These are phyloP conservation scores for Penicillium sp. DNA, from an alignment of 2,329 filamentous ascomycete species.

Conservation along the genomic window DNA sequence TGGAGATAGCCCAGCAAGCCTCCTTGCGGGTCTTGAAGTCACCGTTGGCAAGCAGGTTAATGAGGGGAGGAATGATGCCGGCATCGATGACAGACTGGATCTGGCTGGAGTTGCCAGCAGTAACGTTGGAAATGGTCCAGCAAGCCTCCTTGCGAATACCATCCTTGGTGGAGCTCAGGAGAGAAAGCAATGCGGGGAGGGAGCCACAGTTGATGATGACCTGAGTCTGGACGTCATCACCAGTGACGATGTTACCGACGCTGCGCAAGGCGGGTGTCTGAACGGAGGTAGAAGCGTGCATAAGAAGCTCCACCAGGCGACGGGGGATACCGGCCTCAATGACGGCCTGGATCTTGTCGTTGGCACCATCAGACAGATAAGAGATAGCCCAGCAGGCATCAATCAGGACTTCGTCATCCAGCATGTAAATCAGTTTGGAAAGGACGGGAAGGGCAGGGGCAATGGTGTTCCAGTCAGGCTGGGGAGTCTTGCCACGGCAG, in stretches of 20 bases:
- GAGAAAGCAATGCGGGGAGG: slow-evolving; percentile 83
- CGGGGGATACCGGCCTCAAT: slow-evolving; percentile 98
- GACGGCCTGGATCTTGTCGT: slow-evolving; percentile 98
- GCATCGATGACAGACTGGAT: slow-evolving; percentile 96
- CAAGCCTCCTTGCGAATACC: slow-evolving; percentile 98
- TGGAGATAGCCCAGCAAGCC: slow-evolving; percentile 99
- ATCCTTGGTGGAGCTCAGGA: slow-evolving; percentile 95
- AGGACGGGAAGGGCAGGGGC: slow-evolving; percentile 90
- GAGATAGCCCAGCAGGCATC: slow-evolving; percentile 99
- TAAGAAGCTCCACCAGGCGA: slow-evolving; percentile 90
- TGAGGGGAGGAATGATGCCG: slow-evolving; percentile 92
- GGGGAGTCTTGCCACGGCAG: slow-evolving; percentile 97
- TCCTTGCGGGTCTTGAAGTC: slow-evolving; percentile 99
- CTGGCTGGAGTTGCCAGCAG: slow-evolving; percentile 93
- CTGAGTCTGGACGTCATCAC: slow-evolving; percentile 97
- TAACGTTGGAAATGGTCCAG: slow-evolving; percentile 99
- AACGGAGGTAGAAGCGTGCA: slow-evolving; percentile 97
- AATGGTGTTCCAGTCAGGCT: slow-evolving; percentile 97
- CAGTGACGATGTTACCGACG: slow-evolving; percentile 97
- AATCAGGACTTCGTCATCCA: slow-evolving; percentile 96
- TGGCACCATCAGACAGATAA: slow-evolving; percentile 94
- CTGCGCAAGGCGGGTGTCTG: slow-evolving; percentile 96
- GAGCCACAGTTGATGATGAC: slow-evolving; percentile 99
- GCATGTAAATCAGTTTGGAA: slow-evolving; percentile 94
- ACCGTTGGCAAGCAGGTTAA: slow-evolving; percentile 91